Evolutionary conservation across 345 rosid genomes (phyloP).

Genomic region (Eucalyptus pauciflora): DNA sequence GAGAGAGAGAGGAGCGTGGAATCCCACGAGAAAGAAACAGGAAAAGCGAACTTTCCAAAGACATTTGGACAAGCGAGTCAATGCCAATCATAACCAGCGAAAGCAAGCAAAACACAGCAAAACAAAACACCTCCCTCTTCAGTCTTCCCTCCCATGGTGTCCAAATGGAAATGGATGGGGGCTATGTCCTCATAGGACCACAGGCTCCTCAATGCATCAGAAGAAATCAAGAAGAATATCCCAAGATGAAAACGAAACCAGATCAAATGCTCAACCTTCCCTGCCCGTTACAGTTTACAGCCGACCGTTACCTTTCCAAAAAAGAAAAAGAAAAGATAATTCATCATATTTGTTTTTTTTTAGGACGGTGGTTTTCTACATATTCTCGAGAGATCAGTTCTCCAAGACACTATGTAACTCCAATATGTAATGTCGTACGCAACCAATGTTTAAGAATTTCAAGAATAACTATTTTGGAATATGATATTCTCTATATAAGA

Average conservation of each 20-base stretch:
- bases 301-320: neutral
- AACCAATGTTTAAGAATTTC: neutral
- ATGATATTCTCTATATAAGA: neutral
- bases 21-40: neutral
- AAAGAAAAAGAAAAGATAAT: neutral
- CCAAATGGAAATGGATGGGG: neutral
- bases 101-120: neutral
- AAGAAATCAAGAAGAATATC: neutral
- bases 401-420: fast-evolving
- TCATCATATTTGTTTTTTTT: neutral
- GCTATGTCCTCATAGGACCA: neutral
- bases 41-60: constrained; percentile 33
- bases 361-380: neutral
- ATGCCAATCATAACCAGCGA: constrained; percentile 51
- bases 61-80: constrained; percentile 45
- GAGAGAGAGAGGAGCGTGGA: neutral
- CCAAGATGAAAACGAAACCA: neutral
- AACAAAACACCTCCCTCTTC: neutral
- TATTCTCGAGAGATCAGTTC: neutral
- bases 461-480: neutral
- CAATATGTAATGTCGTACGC: neutral
- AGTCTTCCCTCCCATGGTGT: neutral
- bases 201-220: neutral
- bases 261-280: neutral
- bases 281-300: neutral